Percentiles rank a stretch among this genome's conserved stretches.
These are phyloP conservation scores for Trichosporon asahii DNA, from an alignment of 1,284 basidiomycete genomes.

Conservation along the genomic window DNA sequence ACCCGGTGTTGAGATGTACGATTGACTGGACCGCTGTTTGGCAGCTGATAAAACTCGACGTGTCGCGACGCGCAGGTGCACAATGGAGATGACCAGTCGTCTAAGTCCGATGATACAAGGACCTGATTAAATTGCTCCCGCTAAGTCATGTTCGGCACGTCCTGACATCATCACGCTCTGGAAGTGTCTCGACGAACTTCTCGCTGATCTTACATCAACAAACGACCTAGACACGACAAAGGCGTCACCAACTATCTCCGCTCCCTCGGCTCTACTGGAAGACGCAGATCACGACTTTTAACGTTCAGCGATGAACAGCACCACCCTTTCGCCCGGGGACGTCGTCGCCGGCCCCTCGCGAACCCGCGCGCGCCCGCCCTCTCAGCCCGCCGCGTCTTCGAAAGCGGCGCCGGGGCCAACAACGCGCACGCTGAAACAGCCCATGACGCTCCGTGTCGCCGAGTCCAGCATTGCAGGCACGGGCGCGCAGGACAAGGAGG, in stretches of 20 bases:
- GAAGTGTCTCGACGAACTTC: neutral
- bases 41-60: neutral
- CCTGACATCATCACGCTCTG: neutral
- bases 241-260: too few relatives aligned
- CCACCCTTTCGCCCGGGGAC: neutral
- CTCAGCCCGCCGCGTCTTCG: neutral
- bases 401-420: neutral
- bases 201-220: too few relatives aligned
- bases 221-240: too few relatives aligned
- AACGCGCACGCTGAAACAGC: slow-evolving; percentile 17
- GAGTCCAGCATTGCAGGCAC: neutral
- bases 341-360: neutral
- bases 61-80: neutral
- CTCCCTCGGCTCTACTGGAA: too few relatives aligned
- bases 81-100: neutral
- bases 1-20: neutral
- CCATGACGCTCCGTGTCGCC: slow-evolving; percentile 18
- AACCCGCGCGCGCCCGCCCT: neutral
- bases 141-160: neutral
- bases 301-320: neutral
- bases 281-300: too few relatives aligned
- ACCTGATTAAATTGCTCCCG: neutral
- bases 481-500: slow-evolving; percentile 14
- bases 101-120: neutral
- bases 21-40: neutral